phyloP scores from a whole-genome alignment of 495 filamentous ascomycete genomes.

The Articulospora tetracladia region DNA sequence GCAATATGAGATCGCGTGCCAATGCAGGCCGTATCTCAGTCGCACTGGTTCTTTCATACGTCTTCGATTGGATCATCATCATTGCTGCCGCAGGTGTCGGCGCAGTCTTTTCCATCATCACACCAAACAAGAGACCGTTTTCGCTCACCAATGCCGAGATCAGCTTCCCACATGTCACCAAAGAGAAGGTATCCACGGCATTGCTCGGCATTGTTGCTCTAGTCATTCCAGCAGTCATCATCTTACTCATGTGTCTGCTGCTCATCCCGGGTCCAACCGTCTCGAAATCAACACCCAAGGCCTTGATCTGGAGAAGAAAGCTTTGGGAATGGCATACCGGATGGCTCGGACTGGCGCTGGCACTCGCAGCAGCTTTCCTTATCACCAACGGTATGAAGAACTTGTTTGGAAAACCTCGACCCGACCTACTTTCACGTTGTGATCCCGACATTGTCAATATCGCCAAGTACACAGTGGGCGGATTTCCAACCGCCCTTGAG shows the following conservation, averaged over 20 bases:
- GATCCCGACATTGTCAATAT: conserved; percentile 48
- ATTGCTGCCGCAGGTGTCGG: conserved; percentile 32
- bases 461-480: conserved; percentile 36
- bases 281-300: conserved; percentile 60
- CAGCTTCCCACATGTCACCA: conserved; percentile 67
- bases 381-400: conserved; percentile 84
- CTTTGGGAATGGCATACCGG: conserved; percentile 85
- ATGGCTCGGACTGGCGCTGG: conserved; percentile 67
- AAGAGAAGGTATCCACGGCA: conserved; percentile 67
- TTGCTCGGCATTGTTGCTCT: conserved; percentile 53
- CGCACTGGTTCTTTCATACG: conserved; percentile 38
- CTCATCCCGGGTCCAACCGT: conserved; percentile 62
- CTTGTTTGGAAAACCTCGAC: conserved; percentile 78
- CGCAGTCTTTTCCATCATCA: conserved; percentile 42
- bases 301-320: conserved; percentile 64
- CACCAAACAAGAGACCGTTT: conserved; percentile 54
- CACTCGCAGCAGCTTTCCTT: conserved; percentile 64
- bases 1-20: conserved; percentile 10
- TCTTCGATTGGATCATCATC: conserved; percentile 66
- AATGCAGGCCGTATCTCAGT: conserved; percentile 17
- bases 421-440: conserved; percentile 74
- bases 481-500: conserved; percentile 26
- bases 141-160: conserved; percentile 47
- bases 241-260: conserved; percentile 67
- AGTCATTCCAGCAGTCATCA: conserved; percentile 57